Conservation (phyloP, 78 protist genomes). For the Tieghemostelium lacteum region DNA sequence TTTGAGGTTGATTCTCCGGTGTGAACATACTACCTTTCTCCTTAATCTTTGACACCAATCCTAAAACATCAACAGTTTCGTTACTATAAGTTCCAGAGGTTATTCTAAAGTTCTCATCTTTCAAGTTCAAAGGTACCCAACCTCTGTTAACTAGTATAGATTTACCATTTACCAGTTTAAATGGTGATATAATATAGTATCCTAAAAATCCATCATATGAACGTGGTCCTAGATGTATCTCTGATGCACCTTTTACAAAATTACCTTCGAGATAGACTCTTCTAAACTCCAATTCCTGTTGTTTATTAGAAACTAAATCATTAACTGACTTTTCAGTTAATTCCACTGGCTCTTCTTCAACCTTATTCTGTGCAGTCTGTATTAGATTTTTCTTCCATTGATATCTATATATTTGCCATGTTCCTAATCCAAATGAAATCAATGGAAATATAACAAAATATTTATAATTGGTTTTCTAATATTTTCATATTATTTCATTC, state of each 20-base stretch:
- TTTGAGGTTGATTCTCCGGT: constrained; percentile 30
- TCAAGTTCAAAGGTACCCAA: constrained; percentile 23
- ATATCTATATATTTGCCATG: constrained; percentile 75
- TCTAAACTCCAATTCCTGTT: constrained; percentile 33
- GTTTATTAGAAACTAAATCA: too few relatives aligned
- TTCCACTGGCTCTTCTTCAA: constrained; percentile 9
- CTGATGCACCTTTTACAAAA: background rate
- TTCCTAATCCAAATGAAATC: constrained; percentile 41
- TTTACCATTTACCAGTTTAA: constrained; percentile 7
- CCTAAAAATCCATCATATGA: constrained; percentile 22
- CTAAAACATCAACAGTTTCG: background rate
- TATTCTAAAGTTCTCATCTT: background rate
- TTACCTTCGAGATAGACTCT: constrained; percentile 17
- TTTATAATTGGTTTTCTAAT: background rate
- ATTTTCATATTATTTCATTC: too few relatives aligned
- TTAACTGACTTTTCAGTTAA: background rate
- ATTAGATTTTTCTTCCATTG: constrained; percentile 47
- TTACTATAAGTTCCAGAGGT: too few relatives aligned
- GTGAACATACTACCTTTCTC: constrained; percentile 66
- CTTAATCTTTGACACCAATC: constrained; percentile 22
- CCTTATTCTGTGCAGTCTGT: constrained; percentile 18
- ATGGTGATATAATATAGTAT: constrained; percentile 35
- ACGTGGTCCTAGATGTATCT: constrained; percentile 46
- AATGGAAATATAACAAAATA: constrained; percentile 33
- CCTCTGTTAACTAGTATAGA: constrained; percentile 37